Base-by-base conservation (phyloP, 768 basidiomycete genomes). In the Pisolithus tinctorius region DNA sequence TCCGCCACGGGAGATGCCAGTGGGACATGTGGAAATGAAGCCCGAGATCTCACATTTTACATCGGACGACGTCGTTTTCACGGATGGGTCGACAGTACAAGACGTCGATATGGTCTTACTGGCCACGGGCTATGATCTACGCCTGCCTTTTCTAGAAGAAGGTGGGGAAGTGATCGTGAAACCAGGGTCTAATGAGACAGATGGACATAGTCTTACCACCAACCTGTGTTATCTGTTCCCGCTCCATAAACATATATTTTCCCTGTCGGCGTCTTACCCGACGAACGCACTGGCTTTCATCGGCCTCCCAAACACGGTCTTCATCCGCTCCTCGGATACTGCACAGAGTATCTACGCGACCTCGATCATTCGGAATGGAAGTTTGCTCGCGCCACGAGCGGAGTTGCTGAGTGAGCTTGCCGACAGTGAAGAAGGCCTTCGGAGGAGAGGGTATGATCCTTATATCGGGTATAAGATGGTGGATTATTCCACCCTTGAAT, bases 201-300 rank as follows among this genome's bases (percentile, higher is more conserved):
- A 45, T 29, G 51, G 31, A 8, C 51, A 14, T 2, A 20, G 54
- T 1, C 70, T 82, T 31, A 69, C 72, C n/a, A 77, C 71, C 29
- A 84, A 83, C 63, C 58, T 70, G 20, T 69, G 69, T 1, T 80
- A 82, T 58, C 72, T 83, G 38, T 79, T 77, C 60, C 81, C 82
- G 1, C 62, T 83, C 5, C 71, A 79, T 58, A 61, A 66, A 26
- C 77, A 81, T 61, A 74, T 82, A 27, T 73, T 84, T 55, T 77
- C 76, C 13, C 63, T 82, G 39, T 71, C 72, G n/a, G 58, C 73
- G 4, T 59, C 63, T 7, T 66, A 77, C 48, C 81, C 80, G 1
- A 61, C 71, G 2, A 79, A 72, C 37, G 77, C 80, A 14, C 73
- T 82, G 23, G 71, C 77, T 4, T 80, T 83, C 61, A 67, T 82